A percentile compares a stretch with the other conserved stretches of the same genome.
Evolutionary conservation across 2,329 filamentous ascomycete genomes (phyloP).

Genomic region (Ceratocystis huliohia): DNA sequence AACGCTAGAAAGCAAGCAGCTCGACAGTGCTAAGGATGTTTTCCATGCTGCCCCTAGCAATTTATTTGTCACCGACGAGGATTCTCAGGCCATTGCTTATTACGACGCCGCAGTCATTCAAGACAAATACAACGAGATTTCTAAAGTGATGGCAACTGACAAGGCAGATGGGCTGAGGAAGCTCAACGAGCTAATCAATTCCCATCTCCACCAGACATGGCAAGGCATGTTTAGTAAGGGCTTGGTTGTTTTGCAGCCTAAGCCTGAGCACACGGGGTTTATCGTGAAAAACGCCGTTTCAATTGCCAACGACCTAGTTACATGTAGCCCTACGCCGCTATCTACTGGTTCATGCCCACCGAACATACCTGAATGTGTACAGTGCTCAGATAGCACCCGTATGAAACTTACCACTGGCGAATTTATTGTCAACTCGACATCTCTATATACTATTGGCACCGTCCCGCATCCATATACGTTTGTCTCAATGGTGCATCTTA

Average conservation of each 20-base stretch:
- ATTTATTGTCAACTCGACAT: constrained; percentile 58
- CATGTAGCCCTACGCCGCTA: constrained; percentile 62
- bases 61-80: constrained; percentile 51
- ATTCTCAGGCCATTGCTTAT: constrained; percentile 58
- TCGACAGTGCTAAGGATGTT: constrained; percentile 49
- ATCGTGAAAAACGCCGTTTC: constrained; percentile 57
- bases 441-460: constrained; percentile 67
- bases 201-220: constrained; percentile 76
- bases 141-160: constrained; percentile 45
- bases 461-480: constrained; percentile 88
- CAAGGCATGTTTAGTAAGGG: constrained; percentile 66
- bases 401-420: constrained; percentile 55
- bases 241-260: constrained; percentile 69
- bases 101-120: constrained; percentile 55
- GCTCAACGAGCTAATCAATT: constrained; percentile 65
- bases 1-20: constrained; percentile 42
- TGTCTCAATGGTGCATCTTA: constrained; percentile 51
- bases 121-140: constrained; percentile 54
- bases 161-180: constrained; percentile 48
- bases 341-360: constrained; percentile 66
- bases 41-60: constrained; percentile 46
- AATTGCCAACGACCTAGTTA: constrained; percentile 60
- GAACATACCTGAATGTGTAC: constrained; percentile 59
- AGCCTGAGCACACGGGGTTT: constrained; percentile 59
- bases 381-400: constrained; percentile 53